Evolutionary conservation across 768 basidiomycete genomes (phyloP), one percentile per base, ranked within the genome.

Genomic region (Termitomyces sp.): DNA sequence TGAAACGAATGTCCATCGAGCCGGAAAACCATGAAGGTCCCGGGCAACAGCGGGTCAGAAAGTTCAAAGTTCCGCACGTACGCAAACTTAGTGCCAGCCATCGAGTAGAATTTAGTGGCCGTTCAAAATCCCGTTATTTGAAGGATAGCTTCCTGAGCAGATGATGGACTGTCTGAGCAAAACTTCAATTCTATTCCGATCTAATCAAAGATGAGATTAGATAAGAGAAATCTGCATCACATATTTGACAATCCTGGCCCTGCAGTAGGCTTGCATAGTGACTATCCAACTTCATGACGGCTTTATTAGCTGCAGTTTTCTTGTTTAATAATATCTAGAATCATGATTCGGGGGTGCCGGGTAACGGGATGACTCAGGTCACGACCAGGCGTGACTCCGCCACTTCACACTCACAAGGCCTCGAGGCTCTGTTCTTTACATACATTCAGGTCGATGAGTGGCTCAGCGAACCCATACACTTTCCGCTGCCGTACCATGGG

Each of bases 1-100:
- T 98, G 95, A 68, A 99, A 99, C 0, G 89, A 85, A 65, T 93
- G 92, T 0, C 97, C 97, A 68, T 99, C 97, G 18, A 99, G 70
- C 1, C 97, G 86, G 55, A 94, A 81, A 26, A 98, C 76, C 64
- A 97, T 81, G 71, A 86, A 97, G 2, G 91, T 91, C 9, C 83
- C 86, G 0, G 90, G 95, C 0, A 98, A 75, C 2, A 98, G 76
- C 0, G 85, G 78, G 68, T 99, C 97, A 6, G 93, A 90, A 0
- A 93, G 83, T 71, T 99, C 96, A 70, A 90, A 98, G 38, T 81
- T 81, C 64, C 86, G 84, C 13, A 98, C 97, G 72, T 98, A 96
- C 44, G 89, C 88, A 67, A 86, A 99, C 67, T 85, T 89, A n/a
- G 92, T 89, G 65, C 90, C 91, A 14, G 96, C 94, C 96, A 99